Evolutionary conservation across 495 filamentous ascomycete genomes (phyloP), one percentile per base, ranked within the genome.

Genomic region (Pyronema omphalodes): DNA sequence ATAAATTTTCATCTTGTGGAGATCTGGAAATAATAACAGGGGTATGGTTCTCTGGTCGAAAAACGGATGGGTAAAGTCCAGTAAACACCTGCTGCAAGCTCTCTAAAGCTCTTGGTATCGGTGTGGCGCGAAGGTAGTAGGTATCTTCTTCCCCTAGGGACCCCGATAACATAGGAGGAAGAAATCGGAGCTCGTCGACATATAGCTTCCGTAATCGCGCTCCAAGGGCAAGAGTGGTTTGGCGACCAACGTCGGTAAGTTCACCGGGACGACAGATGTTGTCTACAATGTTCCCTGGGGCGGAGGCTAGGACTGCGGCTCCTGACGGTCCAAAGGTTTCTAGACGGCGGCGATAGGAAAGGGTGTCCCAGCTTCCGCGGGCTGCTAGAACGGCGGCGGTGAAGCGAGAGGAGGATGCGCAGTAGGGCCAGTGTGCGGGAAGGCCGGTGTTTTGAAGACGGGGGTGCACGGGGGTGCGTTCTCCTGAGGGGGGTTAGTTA

Each of bases 381-480:
- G 60, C 58, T 51, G 71, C 75, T 39, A 88, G 70, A 9, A 88
- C 77, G 62, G 81, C 76, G 58, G 83, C 79, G 37, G 76, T 76
- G 65, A 95, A 74, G 55, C 77, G 79, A 36, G 74, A 73, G 14
- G 85, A 88, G 41, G 80, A 76, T 49, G 73, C 74, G 70, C 91
- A 98, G 69, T 95, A 98, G 7, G 91, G 84, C 91, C 91, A 98
- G 67, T 84, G 77, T 82, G 59, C 34, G 49, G 69, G 67, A 14
- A 95, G 73, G n/a, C 88, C 88, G 62, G 86, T 73, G 72, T 93
- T 93, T 65, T 85, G 78, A 67, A 98, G 94, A 7, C 93, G 80
- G 12, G 85, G 74, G 14, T 77, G 81, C 12, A 96, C 85, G 34
- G 89, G 91, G 18, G 79, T 86, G 33, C 88, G 78, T 70, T 95